Evolutionary conservation across 108 stramenopile genomes (phyloP), one percentile per base, ranked within the genome.

Genomic region (Schizochytrium sp.): DNA sequence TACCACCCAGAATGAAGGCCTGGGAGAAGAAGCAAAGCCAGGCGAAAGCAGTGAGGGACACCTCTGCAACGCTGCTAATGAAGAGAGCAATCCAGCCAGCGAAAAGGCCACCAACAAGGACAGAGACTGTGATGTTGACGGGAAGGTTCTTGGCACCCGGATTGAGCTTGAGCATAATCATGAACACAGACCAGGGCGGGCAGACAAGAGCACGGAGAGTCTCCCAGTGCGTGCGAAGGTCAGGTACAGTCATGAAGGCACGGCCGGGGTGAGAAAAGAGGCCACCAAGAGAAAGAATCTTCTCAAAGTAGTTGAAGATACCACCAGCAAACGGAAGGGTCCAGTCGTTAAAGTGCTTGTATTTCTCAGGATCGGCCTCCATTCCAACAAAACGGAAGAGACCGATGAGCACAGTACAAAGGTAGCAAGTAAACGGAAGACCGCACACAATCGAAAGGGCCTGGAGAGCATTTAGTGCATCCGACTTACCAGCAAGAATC

Each of bases 361-460:
- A 69, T 44, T 7, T 69, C 2, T 69, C 64, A 38, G 64, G 64
- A 8, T 69, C 12, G 1, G 64, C 64, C 42, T 7, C 49, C 61
- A 47, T 12, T 60, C 72, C 55, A 44, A 72, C 72, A 41, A 72
- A 50, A 15, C 60, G 64, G 15, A 42, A 89, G 40, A 89, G 88
- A 2, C 49, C 61, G 17, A 72, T 44, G 46, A 44, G 72, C 28
- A 88, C 13, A 87, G 88, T 64, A 8, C 88, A 89, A 44, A 93
- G 46, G 0, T 94, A 61, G 19, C 93, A 38, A 57, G 92, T 93
- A 91, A 93, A 94, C 12, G 95, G 94, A 19, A 95, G 88, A 7
- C 95, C 95, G 7, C 90, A 91, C 7, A 94, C 72, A 90, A 95
- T 93, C 17, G 92, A 91, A 19, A 92, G 93, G 3, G 95, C 89